Percentiles rank a stretch among this genome's conserved stretches.
phyloP scores from a whole-genome alignment of 1,284 basidiomycete species.

The Erythrobasidium hasegawianum region DNA sequence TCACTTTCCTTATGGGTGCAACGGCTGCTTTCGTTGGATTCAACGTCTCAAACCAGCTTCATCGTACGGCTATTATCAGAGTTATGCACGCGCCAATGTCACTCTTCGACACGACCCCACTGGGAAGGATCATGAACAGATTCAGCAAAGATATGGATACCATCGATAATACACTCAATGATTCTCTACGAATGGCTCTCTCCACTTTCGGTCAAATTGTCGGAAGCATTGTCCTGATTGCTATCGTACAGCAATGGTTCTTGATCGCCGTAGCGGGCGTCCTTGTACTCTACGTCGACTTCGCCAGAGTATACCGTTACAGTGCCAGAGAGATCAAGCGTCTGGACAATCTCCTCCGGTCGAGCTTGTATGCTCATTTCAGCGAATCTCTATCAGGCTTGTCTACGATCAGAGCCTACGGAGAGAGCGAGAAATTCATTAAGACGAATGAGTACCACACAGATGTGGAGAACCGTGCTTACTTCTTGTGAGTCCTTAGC shows the following conservation, averaged over 20 bases:
- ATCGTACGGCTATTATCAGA: conserved; percentile 58
- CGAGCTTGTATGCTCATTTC: conserved; percentile 77
- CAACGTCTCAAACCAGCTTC: conserved; percentile 40
- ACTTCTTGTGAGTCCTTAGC: conserved; percentile 82
- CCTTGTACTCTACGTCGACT: conserved; percentile 51
- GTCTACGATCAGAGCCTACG: conserved; percentile 79
- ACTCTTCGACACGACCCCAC: conserved; percentile 79
- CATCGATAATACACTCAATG: conserved; percentile 68
- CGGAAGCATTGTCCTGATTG: conserved; percentile 66
- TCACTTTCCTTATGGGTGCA: conserved; percentile 57
- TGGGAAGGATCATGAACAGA: conserved; percentile 80
- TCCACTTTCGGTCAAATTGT: conserved; percentile 63
- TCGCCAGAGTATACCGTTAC: conserved; percentile 76
- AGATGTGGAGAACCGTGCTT: conserved; percentile 84
- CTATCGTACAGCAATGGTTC: conserved; percentile 70
- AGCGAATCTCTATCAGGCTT: conserved; percentile 82
- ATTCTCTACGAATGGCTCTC: conserved; percentile 71
- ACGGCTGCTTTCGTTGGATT: conserved; percentile 40
- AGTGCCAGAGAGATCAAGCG: conserved; percentile 83
- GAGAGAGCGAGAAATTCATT: conserved; percentile 58
- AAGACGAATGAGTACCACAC: conserved; percentile 69
- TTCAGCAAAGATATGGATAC: conserved; percentile 69
- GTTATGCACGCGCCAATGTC: conserved; percentile 66
- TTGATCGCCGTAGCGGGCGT: conserved; percentile 62
- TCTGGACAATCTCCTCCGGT: conserved; percentile 65